phyloP scores from a whole-genome alignment of 331 rosid species.

The Dryas integrifolia region DNA sequence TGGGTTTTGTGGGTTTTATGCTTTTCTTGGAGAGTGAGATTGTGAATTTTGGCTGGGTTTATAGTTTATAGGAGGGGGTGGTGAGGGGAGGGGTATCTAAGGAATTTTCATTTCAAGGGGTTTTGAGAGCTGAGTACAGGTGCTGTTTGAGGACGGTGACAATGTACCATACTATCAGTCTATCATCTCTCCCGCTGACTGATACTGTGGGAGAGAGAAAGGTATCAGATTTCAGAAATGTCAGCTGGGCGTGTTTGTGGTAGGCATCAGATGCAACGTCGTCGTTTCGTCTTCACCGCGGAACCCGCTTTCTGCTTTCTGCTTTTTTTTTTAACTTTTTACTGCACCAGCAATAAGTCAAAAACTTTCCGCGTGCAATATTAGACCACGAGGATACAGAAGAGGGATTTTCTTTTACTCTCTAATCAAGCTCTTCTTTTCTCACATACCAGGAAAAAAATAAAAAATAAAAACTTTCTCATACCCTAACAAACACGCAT shows the following conservation, averaged over 20 bases:
- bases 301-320: no score
- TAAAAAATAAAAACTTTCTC: no score
- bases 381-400: no score
- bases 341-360: no score
- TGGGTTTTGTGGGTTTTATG: not conserved
- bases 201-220: constrained; percentile 21
- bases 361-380: no score
- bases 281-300: no score
- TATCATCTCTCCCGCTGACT: constrained; percentile 16
- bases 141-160: constrained; percentile 8
- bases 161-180: constrained; percentile 20
- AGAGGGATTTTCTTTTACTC: no score
- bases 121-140: constrained; percentile 32
- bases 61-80: constrained; percentile 10
- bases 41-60: not conserved
- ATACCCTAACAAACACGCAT: no score
- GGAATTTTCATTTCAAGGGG: constrained; percentile 46
- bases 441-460: no score
- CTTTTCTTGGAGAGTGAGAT: not conserved
- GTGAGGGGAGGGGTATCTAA: constrained; percentile 43
- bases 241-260: not conserved
- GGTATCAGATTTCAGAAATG: not conserved
- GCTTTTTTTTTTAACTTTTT: no score
- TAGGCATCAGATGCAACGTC: no score
- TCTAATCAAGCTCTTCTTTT: no score